Conservation (phyloP, 306 rosid species). For the Cucurbita moschata region DNA sequence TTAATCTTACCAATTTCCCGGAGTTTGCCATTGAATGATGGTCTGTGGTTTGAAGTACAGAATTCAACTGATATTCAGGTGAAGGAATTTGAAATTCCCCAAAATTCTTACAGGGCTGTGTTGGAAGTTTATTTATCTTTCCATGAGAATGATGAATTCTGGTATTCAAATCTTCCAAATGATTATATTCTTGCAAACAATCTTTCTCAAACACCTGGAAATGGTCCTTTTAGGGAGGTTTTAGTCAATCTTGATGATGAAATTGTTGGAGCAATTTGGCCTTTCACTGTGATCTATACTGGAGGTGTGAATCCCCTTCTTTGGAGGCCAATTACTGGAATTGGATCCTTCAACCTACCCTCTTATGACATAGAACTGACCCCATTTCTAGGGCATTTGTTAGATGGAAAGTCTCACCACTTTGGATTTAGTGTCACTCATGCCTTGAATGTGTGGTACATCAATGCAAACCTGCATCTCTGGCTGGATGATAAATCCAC, state of each 20-base stretch:
- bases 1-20: conserved; percentile 66
- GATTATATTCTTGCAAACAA: conserved; percentile 53
- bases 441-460: conserved; percentile 77
- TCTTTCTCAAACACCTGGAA: conserved; percentile 37
- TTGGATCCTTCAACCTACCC: conserved; percentile 79
- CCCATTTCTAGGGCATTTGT: conserved; percentile 46
- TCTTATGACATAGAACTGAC: conserved; percentile 82
- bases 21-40: conserved; percentile 48
- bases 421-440: conserved; percentile 64
- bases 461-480: conserved; percentile 79
- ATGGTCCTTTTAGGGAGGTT: conserved; percentile 90
- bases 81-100: conserved; percentile 55
- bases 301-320: conserved; percentile 84
- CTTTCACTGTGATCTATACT: conserved; percentile 75
- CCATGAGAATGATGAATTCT: conserved; percentile 85
- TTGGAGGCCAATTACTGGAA: conserved; percentile 86
- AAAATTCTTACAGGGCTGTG: conserved; percentile 67
- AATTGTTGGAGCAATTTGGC: conserved; percentile 66
- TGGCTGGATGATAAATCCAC: conserved; percentile 57
- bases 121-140: conserved; percentile 82
- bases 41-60: conserved; percentile 60
- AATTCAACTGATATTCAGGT: conserved; percentile 28
- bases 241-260: conserved; percentile 47
- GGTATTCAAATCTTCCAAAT: conserved; percentile 56
- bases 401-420: conserved; percentile 53